Base-by-base conservation (phyloP, 1,284 basidiomycete species). In the Dichomitus squalens region DNA sequence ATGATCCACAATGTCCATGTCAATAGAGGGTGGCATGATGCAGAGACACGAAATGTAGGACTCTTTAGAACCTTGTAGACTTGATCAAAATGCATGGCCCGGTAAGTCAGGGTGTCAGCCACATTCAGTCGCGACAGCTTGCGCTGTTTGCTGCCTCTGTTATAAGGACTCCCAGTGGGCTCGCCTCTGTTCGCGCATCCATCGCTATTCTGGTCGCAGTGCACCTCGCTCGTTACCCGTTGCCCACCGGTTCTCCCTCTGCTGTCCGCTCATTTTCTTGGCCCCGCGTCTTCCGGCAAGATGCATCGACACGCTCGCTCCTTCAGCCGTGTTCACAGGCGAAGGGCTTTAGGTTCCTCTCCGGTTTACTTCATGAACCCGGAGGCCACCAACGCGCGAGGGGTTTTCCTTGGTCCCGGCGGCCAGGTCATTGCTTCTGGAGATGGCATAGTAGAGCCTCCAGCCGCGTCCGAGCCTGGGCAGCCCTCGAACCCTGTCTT, bases 271-370 rank as follows among this genome's bases (percentile, higher is more conserved):
- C 29, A 16, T 27, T 14, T 40, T 35, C 25, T n/a, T 38, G 27
- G 23, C 9, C 14, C 33, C 21, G 47, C 35, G 29, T 53, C 48
- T 54, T 52, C 58, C 9, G 47, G 53, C 31, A 54, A 51, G 52
- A 58, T 59, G 56, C 54, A 34, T 39, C 11, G 33, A 4, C 44
- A 27, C 34, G 40, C 34, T 8, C 43, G 20, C 25, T 18, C 23
- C n/a, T 5, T 27, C 18, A 38, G n/a, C 31, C 3, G 31, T 20
- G 5, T 29, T 4, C 44, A 27, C 18, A 14, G 44, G n/a, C n/a
- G 5, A 1, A 2, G 31, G 11, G 23, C 14, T 29, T n/a, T 8
- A 44, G 25, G 29, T n/a, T 44, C 41, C 14, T 44, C 3, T 25
- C 25, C 7, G 25, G 25, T 44, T 14, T 44, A 44, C 18, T 9